Percentiles rank a stretch among this genome's conserved stretches.
Conservation (phyloP, 495 filamentous ascomycete species). For the Xylaria longipes region DNA sequence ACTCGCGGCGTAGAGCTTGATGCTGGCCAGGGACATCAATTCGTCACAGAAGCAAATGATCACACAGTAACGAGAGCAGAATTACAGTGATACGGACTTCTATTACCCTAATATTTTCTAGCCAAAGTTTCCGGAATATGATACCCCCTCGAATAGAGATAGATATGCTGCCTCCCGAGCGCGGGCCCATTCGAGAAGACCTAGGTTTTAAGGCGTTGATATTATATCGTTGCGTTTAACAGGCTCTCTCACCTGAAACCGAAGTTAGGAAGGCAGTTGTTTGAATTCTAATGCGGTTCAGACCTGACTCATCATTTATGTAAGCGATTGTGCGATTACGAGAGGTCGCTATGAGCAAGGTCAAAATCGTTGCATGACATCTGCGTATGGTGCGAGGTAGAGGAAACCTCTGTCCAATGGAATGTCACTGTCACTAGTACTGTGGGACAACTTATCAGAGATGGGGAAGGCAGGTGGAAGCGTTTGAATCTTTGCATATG, state of each 20-base stretch:
- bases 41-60: constrained; percentile 22
- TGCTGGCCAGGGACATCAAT: constrained; percentile 22
- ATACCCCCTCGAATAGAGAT: constrained; percentile 18
- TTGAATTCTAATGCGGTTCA: not conserved
- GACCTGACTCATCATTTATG: not conserved
- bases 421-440: not conserved
- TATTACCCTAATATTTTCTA: not conserved
- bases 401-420: not conserved
- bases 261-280: not conserved
- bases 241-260: not conserved
- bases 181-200: not conserved
- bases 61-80: constrained; percentile 16
- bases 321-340: not conserved
- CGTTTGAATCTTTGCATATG: not conserved
- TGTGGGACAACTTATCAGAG: not conserved
- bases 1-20: constrained; percentile 27
- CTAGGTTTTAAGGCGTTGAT: not conserved
- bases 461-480: not conserved
- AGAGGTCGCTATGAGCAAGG: not conserved
- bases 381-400: not conserved
- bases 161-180: not conserved
- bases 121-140: not conserved
- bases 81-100: constrained; percentile 27
- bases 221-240: not conserved
- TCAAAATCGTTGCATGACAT: not conserved